Base-by-base conservation (phyloP, 1,284 basidiomycete genomes). In the Chalciporus piperatoides region DNA sequence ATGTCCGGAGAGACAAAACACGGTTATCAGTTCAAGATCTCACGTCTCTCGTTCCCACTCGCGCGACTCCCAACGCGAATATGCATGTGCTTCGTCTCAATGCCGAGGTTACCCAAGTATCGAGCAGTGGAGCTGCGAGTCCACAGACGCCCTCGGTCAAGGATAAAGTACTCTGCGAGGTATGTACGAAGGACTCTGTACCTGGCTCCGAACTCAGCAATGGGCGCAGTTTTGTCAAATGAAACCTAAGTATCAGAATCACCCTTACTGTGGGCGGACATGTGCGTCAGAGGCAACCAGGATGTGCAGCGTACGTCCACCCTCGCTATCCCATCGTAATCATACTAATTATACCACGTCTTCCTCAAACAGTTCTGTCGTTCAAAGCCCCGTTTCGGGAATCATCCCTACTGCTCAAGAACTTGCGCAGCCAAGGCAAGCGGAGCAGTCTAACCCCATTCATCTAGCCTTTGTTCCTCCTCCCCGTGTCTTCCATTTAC, bases 191-290 rank as follows among this genome's bases (percentile, higher is more conserved):
- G 14, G 17, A 32, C 4, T 17, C 30, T 48, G 10, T 19, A 6
- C 40, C 32, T n/a, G 21, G 2, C 3, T 41, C 14, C 2, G 10
- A 19, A 6, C 14, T 27, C 19, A 23, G 41, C 24, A 6, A 15
- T 50, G 25, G 9, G 37, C 39, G 8, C 46, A 83, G 81, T 76
- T 77, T 48, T 84, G 81, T 55, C 73, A 77, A 53, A 68, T 71
- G 60, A 79, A 78, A 54, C 79, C 80, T 21, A 81, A 73, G 58
- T 79, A 75, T 53, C 71, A 68, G 17, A 71, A 66, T 47, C 74
- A 79, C 56, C 67, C 72, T 14, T 83, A 77, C 54, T 84, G 81
- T 57, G 80, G 80, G 38, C 79, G 81, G 67, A 82, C 77, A 40
- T 84, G 81, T 57, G 80, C 79, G 15, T 59, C 66, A 24, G 70